Base-by-base conservation (phyloP, 495 filamentous ascomycete species). In the Arthonia radiata region DNA sequence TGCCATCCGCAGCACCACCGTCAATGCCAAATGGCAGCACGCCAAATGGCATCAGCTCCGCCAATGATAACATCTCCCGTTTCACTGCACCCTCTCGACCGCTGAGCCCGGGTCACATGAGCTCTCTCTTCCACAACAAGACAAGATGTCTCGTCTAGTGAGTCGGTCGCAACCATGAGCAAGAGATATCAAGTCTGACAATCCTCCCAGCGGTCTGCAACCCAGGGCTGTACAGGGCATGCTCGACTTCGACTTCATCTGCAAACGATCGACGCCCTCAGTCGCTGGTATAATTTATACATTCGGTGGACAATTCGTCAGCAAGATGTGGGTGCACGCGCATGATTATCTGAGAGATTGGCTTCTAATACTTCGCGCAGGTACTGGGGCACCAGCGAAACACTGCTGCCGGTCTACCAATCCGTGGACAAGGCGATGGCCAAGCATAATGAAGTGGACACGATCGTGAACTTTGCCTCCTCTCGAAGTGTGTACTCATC, bases 211-310 rank as follows among this genome's bases (percentile, higher is more conserved):
- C 56, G 86, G 86, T 42, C 71, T 97, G 44, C 86, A 97, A 58
- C 89, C 89, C 37, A 69, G 79, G 47, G 86, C 86, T 41, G 89
- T 93, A 39, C 86, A 97, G 62, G 89, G 89, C 53, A 97, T 94
- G 86, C 75, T 97, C 48, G 86, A 97, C 53, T 97, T 97, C 54
- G 86, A 97, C 63, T 97, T 94, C 67, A 97, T 97, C 58, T 97
- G 86, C 79, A 94, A 93, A 66, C 77, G 86, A 32, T 61, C 62
- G 47, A 90, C 80, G 10, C 86, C 86, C 31, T 94, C 86, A 34
- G 86, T 97, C 27, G 86, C 86, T 37, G 86, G 81, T 53, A 97
- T 97, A 55, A 94, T 97, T 59, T 97, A 97, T 64, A 93, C 86
- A 39, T 97, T 97, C 48, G 86, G 86, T 53, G 86, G 86, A 29